phyloP scores from a whole-genome alignment of 73 alveolate species.

The Uronychia binucleata region DNA sequence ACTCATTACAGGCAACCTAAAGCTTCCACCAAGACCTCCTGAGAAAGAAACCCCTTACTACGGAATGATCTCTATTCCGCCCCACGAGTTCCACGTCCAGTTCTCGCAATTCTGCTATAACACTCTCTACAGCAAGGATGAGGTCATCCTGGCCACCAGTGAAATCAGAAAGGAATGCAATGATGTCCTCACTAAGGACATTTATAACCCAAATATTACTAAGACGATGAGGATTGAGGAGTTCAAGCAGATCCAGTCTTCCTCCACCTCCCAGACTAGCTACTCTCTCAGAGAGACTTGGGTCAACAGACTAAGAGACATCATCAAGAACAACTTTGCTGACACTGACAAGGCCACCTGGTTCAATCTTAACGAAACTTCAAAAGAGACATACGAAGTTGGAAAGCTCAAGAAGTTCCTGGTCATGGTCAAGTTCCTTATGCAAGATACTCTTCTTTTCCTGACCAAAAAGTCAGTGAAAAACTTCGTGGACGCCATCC shows the following conservation, averaged over 20 bases:
- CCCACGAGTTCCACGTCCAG: conserved; percentile 72
- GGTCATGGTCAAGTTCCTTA: conserved; percentile 84
- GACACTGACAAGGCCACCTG: conserved; percentile 82
- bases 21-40: conserved; percentile 58
- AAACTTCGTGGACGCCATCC: conserved; percentile 87
- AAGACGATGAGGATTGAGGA: conserved; percentile 73
- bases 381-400: conserved; percentile 84
- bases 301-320: conserved; percentile 72
- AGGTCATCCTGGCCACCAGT: conserved; percentile 60
- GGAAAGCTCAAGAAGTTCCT: conserved; percentile 93
- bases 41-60: conserved; percentile 53
- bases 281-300: conserved; percentile 60
- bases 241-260: conserved; percentile 62
- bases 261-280: conserved; percentile 60
- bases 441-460: conserved; percentile 94
- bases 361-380: conserved; percentile 89
- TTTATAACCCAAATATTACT: conserved; percentile 50
- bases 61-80: conserved; percentile 77
- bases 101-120: conserved; percentile 71
- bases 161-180: conserved; percentile 54
- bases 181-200: conserved; percentile 48
- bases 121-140: conserved; percentile 65
- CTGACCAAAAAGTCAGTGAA: conserved; percentile 90
- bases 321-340: conserved; percentile 62
- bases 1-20: conserved; percentile 43